A percentile compares a stretch with the other conserved stretches of the same genome.
Conservation (phyloP, 2,329 filamentous ascomycete species). For the Pestalotiopsis sp. region DNA sequence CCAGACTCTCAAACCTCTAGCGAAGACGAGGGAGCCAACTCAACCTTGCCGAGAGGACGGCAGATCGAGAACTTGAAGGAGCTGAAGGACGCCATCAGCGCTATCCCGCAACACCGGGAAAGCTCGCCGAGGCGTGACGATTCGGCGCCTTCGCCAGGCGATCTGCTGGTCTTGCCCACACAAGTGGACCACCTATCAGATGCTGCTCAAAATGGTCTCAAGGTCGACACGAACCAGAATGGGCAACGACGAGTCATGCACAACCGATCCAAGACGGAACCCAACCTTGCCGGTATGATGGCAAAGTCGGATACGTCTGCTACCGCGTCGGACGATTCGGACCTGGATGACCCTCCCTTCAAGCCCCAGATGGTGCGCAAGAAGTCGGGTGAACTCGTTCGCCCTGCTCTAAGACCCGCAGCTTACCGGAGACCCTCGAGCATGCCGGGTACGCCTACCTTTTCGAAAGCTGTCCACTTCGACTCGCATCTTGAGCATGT, state of each 20-base stretch:
- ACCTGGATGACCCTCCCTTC: slow-evolving; percentile 53
- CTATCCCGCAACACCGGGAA: slow-evolving; percentile 69
- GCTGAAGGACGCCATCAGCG: slow-evolving; percentile 80
- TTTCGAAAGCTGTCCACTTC: slow-evolving; percentile 97
- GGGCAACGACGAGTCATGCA: slow-evolving; percentile 48
- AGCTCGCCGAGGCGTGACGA: slow-evolving; percentile 51
- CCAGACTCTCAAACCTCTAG: slow-evolving; percentile 75
- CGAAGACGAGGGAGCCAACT: slow-evolving; percentile 72
- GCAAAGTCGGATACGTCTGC: slow-evolving; percentile 50
- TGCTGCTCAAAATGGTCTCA: slow-evolving; percentile 45
- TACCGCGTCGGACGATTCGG: slow-evolving; percentile 62
- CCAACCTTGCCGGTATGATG: slow-evolving; percentile 42
- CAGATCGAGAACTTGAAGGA: slow-evolving; percentile 61
- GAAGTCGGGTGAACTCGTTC: slow-evolving; percentile 96
- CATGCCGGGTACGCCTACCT: slow-evolving; percentile 96
- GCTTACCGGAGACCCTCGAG: slow-evolving; percentile 86
- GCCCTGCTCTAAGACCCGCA: slow-evolving; percentile 82
- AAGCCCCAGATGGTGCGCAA: slow-evolving; percentile 96
- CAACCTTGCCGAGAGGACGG: slow-evolving; percentile 41
- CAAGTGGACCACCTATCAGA: slow-evolving; percentile 35
- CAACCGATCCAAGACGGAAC: slow-evolving; percentile 59
- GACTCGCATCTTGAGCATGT: slow-evolving; percentile 96
- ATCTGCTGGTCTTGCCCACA: slow-evolving; percentile 38
- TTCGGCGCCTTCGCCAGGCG: slow-evolving; percentile 33
- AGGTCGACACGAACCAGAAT: slow-evolving; percentile 30